phyloP scores from a whole-genome alignment of 805 yeast species.

The Kodamaea hsintzibuensis region DNA sequence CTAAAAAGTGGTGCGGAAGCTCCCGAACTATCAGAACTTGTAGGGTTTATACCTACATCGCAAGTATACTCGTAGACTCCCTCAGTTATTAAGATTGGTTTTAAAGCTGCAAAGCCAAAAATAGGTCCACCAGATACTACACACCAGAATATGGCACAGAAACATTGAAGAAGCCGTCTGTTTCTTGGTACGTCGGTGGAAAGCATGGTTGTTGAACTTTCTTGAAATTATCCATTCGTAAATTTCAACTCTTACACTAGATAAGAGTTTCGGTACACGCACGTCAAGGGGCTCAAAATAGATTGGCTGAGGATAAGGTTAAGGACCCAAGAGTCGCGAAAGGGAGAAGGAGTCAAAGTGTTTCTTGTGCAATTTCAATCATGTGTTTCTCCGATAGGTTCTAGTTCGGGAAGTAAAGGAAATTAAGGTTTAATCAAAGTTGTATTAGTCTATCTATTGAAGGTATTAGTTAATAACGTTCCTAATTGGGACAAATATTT shows the following conservation, averaged over 20 bases:
- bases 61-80: conserved; percentile 75
- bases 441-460: background rate
- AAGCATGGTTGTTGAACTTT: conserved; percentile 1
- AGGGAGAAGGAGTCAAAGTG: background rate
- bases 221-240: background rate
- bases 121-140: conserved; percentile 89
- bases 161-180: conserved; percentile 21
- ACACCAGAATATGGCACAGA: conserved; percentile 85
- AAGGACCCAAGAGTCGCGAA: too few species aligned
- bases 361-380: background rate
- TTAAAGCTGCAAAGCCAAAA: conserved; percentile 94
- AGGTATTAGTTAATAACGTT: background rate
- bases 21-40: background rate
- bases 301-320: background rate
- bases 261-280: conserved; percentile 1
- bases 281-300: background rate
- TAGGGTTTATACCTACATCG: conserved; percentile 20
- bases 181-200: conserved; percentile 7
- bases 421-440: too few species aligned
- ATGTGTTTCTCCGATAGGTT: too few species aligned
- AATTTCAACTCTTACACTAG: background rate
- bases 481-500: background rate
- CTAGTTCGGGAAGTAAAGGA: too few species aligned
- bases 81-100: conserved; percentile 75
- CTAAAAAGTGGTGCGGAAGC: conserved; percentile 7